Conservation (phyloP, 208 protist genomes). For the Trichomonas tenax region DNA sequence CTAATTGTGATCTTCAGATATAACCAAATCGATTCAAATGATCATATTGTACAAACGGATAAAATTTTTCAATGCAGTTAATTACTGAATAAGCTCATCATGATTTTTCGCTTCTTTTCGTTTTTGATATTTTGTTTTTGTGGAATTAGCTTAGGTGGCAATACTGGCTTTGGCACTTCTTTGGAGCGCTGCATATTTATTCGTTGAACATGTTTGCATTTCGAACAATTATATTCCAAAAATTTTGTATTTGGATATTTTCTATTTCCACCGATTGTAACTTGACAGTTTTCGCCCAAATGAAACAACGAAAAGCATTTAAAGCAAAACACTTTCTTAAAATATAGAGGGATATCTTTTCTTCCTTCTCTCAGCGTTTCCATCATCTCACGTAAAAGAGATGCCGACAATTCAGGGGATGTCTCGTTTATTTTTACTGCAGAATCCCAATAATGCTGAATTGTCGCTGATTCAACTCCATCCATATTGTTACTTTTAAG, state of each 20-base stretch:
- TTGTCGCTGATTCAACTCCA: background rate
- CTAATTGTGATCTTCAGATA: too few species aligned
- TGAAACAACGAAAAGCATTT: background rate
- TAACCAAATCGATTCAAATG: too few species aligned
- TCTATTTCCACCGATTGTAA: background rate
- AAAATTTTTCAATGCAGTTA: too few species aligned
- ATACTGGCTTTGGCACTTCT: background rate
- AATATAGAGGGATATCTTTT: background rate
- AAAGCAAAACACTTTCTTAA: background rate
- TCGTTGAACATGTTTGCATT: background rate
- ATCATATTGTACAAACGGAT: too few species aligned
- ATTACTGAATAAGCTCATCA: background rate
- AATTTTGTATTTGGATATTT: slow-evolving; percentile 1
- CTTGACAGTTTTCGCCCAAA: background rate
- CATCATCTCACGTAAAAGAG: background rate
- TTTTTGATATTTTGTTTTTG: background rate
- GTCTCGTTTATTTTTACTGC: background rate
- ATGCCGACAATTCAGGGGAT: background rate
- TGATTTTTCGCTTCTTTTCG: background rate
- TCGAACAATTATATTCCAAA: background rate
- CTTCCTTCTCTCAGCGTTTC: background rate
- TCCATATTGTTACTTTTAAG: too few species aligned
- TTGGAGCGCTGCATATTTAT: background rate
- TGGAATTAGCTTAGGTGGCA: background rate
- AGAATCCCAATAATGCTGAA: background rate